Evolutionary conservation across 2,329 filamentous ascomycete species (phyloP), one percentile per base, ranked within the genome.

Genomic region (Alternaria ventricosa): DNA sequence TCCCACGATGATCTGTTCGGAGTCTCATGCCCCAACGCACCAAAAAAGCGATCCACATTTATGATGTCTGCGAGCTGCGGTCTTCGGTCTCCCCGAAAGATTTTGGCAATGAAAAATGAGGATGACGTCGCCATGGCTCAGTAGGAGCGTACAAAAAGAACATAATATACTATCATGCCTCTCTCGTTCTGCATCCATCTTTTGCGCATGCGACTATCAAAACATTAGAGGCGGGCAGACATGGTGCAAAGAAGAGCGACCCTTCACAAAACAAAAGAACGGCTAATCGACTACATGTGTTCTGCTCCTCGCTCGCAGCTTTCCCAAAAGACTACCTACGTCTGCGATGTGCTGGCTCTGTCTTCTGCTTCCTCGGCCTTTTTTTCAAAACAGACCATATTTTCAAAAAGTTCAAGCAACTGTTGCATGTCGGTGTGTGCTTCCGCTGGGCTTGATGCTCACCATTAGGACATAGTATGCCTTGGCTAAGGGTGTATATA

Each of bases 81-180:
- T 3, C 2, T 3, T 41, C 0, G 15, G 6, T 41, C n/a, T 28
- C 9, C 1, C 3, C n/a, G 2, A n/a, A 41, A 5, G 7, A 41
- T 1, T n/a, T 15, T 41, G 7, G 15, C 8, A 41, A n/a, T n/a
- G 33, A n/a, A 41, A 1, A n/a, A 0, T 5, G 0, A 41, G 0
- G 0, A 1, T 0, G 7, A 36, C 15, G 0, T 10, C 2, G 15
- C 15, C 7, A 41, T n/a, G 8, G 8, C 1, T 0, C 0, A 41
- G 33, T 3, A 15, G 8, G 4, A n/a, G 33, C 15, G 8, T 41
- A n/a, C 8, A 41, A 41, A 41, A n/a, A 18, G 4, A 10, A n/a
- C 33, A 18, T 3, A n/a, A 10, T n/a, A 2, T 10, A 41, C 15
- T 10, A n/a, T 10, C 8, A n/a, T 41, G 36, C n/a, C n/a, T 41